Percentiles rank a stretch among this genome's conserved stretches.
phyloP scores from a whole-genome alignment of 1,284 basidiomycete genomes.

The Stereum hirsutum region DNA sequence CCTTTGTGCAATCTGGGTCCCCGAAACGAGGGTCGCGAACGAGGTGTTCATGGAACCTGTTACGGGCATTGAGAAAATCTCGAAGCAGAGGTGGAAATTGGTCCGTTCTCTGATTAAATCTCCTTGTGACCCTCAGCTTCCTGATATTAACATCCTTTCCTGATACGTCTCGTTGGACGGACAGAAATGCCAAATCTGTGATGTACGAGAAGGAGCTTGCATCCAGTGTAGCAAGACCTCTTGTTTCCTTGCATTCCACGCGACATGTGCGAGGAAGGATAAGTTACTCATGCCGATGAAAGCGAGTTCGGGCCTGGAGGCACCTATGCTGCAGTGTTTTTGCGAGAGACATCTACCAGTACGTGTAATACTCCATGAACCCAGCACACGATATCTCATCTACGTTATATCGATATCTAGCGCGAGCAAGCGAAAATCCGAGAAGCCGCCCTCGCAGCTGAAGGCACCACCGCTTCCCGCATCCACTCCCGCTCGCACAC shows the following conservation, averaged over 20 bases:
- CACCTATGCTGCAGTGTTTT: conserved; percentile 63
- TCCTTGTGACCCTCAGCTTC: conserved; percentile 3
- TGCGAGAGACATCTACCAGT: conserved; percentile 90
- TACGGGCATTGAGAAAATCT: conserved; percentile 82
- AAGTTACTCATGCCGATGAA: conserved; percentile 86
- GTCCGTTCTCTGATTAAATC: conserved; percentile 35
- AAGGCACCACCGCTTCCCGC: conserved; percentile 18
- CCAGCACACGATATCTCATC: conserved; percentile 1
- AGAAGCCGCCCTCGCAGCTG: conserved; percentile 42
- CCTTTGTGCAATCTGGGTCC: conserved; percentile 96
- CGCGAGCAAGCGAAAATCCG: conserved; percentile 61
- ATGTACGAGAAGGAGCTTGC: conserved; percentile 79
- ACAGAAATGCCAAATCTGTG: conserved; percentile 84
- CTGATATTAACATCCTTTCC: no score
- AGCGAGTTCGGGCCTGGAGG: conserved; percentile 63
- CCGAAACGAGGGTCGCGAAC: conserved; percentile 91
- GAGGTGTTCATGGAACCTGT: conserved; percentile 99
- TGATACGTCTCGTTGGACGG: not conserved
- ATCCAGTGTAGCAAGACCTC: conserved; percentile 92
- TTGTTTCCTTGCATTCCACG: conserved; percentile 93
- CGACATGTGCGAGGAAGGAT: conserved; percentile 87
- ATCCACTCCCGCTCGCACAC: no score
- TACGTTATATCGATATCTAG: conserved; percentile 24
- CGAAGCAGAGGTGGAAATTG: conserved; percentile 91
- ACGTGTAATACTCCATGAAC: conserved; percentile 20